phyloP scores from a whole-genome alignment of 2,329 filamentous ascomycete genomes.

The Cytospora chrysosperma region DNA sequence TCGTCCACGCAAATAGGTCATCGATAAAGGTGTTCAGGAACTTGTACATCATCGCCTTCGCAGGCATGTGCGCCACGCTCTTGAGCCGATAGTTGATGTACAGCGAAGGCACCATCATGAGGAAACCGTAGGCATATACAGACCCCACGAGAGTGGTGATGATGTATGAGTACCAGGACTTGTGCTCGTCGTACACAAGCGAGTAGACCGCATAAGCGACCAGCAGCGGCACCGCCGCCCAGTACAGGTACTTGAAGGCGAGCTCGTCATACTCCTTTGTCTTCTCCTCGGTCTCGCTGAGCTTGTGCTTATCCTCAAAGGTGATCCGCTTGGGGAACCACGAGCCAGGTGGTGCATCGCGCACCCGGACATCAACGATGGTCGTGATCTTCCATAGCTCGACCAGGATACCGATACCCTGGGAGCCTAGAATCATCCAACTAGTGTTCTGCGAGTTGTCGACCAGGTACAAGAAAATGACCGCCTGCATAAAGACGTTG shows the following conservation, averaged over 20 bases:
- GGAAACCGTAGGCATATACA: slow-evolving; percentile 96
- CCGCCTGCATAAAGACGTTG: slow-evolving; percentile 94
- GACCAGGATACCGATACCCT: slow-evolving; percentile 74
- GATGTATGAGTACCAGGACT: slow-evolving; percentile 96
- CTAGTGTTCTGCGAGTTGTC: slow-evolving; percentile 98
- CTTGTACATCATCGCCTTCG: slow-evolving; percentile 95
- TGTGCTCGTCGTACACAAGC: slow-evolving; percentile 88
- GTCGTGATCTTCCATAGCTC: slow-evolving; percentile 95
- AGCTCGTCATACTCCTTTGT: slow-evolving; percentile 98
- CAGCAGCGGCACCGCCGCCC: slow-evolving; percentile 83
- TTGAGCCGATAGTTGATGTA: slow-evolving; percentile 99
- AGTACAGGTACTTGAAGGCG: slow-evolving; percentile 96
- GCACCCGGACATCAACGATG: slow-evolving; percentile 82
- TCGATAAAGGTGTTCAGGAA: slow-evolving; percentile 99
- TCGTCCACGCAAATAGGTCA: slow-evolving; percentile 96
- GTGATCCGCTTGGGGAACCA: slow-evolving; percentile 74
- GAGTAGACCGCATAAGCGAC: slow-evolving; percentile 89
- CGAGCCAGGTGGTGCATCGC: slow-evolving; percentile 65
- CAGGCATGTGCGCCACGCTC: slow-evolving; percentile 94
- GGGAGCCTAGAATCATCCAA: slow-evolving; percentile 97
- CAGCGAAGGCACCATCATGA: slow-evolving; percentile 97
- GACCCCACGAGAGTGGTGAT: slow-evolving; percentile 93
- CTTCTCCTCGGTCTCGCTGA: slow-evolving; percentile 93
- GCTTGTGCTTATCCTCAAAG: slow-evolving; percentile 96
- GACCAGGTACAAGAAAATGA: slow-evolving; percentile 95